Evolutionary conservation across 108 stramenopile genomes (phyloP), one percentile per base, ranked within the genome.

Genomic region (Cylindrotheca fusiformis): DNA sequence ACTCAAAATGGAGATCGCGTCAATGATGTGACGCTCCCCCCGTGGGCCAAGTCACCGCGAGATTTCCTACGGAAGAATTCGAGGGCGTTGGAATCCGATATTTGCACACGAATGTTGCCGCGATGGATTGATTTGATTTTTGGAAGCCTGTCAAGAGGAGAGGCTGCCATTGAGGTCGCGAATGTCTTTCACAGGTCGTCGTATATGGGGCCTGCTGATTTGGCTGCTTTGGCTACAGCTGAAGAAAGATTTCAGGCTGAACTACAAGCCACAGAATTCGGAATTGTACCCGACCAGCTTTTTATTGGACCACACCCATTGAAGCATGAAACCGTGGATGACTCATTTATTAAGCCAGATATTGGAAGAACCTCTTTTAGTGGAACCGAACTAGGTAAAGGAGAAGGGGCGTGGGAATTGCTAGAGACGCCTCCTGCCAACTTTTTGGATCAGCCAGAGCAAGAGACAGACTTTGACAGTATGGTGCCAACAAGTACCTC

Each of bases 111-210:
- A 53, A 77, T 81, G 52, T 70, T 99, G 22, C 97, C 97, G 19
- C 52, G 74, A 55, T 99, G 99, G 99, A 97, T 99, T 55, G 99
- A 99, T 62, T 81, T 99, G 46, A 91, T 98, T 28, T 99, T 99
- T 68, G 99, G 99, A 19, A 72, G 60, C 60, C 90, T 79, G 51
- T 95, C 95, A 51, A 82, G 94, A 25, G 98, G 98, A 26, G 71
- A 80, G 46, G 88, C 78, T 6, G 97, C 98, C 4, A 76, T 78
- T 49, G 72, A 82, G 32, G 89, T 87, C 0, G 64, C 76, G 52
- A 97, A 97, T 59, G 60, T 98, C 21, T 98, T 96, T 75, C 96
- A 97, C 75, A 80, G 82, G 21, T 79, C 78, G 25, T 87, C 95
- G 1, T 98, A 98, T 58, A 82, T 97, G 26, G 81, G 82, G 17